Evolutionary conservation across 2,329 filamentous ascomycete species (phyloP), one percentile per base, ranked within the genome.

Genomic region (Eutypella sp.): DNA sequence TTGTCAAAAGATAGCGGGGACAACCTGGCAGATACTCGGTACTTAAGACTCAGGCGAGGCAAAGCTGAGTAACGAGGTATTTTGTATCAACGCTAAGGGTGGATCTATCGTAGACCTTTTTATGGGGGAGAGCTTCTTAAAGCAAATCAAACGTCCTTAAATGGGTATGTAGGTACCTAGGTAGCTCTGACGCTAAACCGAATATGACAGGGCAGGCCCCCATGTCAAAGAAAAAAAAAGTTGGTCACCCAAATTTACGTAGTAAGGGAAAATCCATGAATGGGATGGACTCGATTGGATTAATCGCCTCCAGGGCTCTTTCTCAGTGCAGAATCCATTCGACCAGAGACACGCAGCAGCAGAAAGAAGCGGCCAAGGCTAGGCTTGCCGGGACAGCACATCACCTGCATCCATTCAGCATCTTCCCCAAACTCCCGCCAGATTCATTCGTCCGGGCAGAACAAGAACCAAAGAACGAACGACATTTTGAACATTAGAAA

Each of bases 341-440:
- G 36, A 39, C 23, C 20, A 39, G 36, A 16, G 36, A 39, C 36
- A 39, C 36, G 36, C 36, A 20, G 36, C 36, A 22, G 36, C 36
- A n/a, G 29, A 13, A n/a, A n/a, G n/a, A n/a, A n/a, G n/a, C 29
- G 16, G 29, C 13, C 29, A 33, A 15, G 11, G 9, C 19, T 38
- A 16, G 29, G 29, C 20, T 13, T 19, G 15, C 16, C 19, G 34
- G 36, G 20, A 39, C 36, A 39, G 36, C 36, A 7, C 36, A 39
- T 13, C 36, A 39, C 20, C 36, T 38, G 36, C 36, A 38, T 23
- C 20, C 29, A 33, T 7, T 29, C 25, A 29, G 13, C 25, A 29
- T 13, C 25, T 29, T 7, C 25, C 31, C 15, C 31, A 9, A 16
- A 8, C 51, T 49, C 27, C 40, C n/a, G n/a, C n/a, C n/a, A n/a